Evolutionary conservation across 1,139 yeast species (phyloP), one percentile per base, ranked within the genome.

Genomic region (Magnusiomyces magnusii): DNA sequence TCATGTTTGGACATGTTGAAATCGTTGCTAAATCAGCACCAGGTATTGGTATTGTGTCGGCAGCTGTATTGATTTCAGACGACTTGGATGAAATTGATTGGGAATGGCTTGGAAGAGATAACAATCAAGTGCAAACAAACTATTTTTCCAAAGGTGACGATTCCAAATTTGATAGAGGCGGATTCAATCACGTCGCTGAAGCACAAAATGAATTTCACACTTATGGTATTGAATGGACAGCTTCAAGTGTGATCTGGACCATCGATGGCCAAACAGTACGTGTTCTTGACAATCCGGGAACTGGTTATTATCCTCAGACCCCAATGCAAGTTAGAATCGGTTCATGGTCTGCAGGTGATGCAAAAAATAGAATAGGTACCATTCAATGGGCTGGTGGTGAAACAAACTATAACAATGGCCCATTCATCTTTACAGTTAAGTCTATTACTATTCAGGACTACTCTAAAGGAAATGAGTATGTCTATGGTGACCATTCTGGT

Each of bases 31-130:
- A 85, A 69, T 87, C 93, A 21, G 91, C 93, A 2, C 74, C 79
- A 24, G 96, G 96, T 28, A 72, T 72, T 52, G 97, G 96, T 61
- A 79, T 90, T 49, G 82, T 90, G 25, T 87, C 96, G 0, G 84
- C 92, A 1, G 84, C 89, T 67, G 89, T 85, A 65, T 76, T 90
- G 61, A 95, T 89, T 71, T 84, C 91, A 65, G 96, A 90, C 70
- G 95, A 86, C 67, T 75, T 85, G 63, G 97, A 90, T 72, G 97
- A 90, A 74, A 83, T 90, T 53, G 97, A 90, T 74, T 73, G 88
- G 57, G 97, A 90, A 71, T 84, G 93, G 82, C 77, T 87, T 59
- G 97, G 97, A 27, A 83, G 87, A 58, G 93, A 88, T 68, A 77
- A 77, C 23, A 76, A 80, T 51, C 83, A 86, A 68, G 84, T 87